Evolutionary conservation across 345 rosid species (phyloP).

Genomic region (Citrus maxima): DNA sequence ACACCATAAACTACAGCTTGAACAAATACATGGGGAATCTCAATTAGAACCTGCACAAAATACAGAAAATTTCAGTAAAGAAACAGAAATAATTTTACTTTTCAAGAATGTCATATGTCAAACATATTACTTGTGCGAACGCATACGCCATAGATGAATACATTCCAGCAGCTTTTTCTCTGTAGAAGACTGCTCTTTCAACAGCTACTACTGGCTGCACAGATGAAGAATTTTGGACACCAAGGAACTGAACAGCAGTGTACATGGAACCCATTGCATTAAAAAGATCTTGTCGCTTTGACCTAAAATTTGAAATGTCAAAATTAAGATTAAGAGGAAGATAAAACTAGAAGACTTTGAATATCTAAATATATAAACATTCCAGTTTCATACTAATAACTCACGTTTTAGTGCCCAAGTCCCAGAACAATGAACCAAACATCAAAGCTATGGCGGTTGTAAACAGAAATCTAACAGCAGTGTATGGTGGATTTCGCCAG

Average conservation of each 20-base stretch:
- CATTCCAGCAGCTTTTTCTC: conserved; percentile 67
- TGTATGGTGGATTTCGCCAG: conserved; percentile 48
- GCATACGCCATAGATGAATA: conserved; percentile 35
- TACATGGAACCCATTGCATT: conserved; percentile 58
- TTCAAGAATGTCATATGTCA: conserved; percentile 22
- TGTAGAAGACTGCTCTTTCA: conserved; percentile 53
- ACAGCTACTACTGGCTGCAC: conserved; percentile 53
- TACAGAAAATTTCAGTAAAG: neutral
- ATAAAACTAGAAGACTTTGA: neutral
- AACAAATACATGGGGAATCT: conserved; percentile 34
- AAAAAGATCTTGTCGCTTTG: conserved; percentile 36
- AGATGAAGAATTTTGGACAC: conserved; percentile 42
- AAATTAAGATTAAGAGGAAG: neutral
- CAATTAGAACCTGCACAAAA: conserved; percentile 32
- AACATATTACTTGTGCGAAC: conserved; percentile 6
- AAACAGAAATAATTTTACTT: neutral
- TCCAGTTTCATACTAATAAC: neutral
- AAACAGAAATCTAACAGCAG: conserved; percentile 39
- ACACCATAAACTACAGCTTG: conserved; percentile 31
- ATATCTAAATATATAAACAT: too few species aligned
- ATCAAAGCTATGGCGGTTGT: conserved; percentile 31
- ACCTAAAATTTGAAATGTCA: conserved; percentile 1
- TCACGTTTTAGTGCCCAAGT: conserved; percentile 40
- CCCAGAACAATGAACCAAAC: conserved; percentile 44
- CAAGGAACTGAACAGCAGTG: conserved; percentile 42